Conservation (phyloP, 495 filamentous ascomycete genomes). For the Barbatosphaeria neglecta region DNA sequence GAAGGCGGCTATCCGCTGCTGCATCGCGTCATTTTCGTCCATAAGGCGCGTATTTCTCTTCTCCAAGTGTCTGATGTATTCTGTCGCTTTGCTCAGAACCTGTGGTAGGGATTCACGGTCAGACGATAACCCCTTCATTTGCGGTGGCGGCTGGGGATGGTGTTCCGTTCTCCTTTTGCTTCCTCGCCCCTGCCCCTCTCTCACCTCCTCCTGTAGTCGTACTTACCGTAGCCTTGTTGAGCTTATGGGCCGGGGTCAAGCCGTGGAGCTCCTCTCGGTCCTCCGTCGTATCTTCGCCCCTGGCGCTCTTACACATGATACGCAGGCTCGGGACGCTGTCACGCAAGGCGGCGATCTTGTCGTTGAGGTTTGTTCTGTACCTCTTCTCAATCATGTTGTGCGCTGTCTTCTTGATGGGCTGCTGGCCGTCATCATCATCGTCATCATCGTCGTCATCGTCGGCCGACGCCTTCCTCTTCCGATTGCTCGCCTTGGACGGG, state of each 20-base stretch:
- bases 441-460: constrained; percentile 37
- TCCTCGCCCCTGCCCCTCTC: background rate
- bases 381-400: constrained; percentile 98
- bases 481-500: constrained; percentile 33
- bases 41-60: constrained; percentile 71
- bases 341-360: constrained; percentile 85
- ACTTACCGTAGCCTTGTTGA: constrained; percentile 84
- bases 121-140: background rate
- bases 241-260: constrained; percentile 69
- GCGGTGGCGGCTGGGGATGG: background rate
- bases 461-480: constrained; percentile 54
- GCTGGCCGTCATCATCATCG: constrained; percentile 46
- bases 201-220: background rate
- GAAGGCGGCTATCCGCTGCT: constrained; percentile 54
- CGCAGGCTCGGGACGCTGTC: constrained; percentile 83
- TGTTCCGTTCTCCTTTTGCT: too few species aligned
- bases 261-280: constrained; percentile 72
- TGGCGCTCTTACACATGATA: constrained; percentile 55
- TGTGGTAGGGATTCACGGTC: constrained; percentile 12
- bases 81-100: constrained; percentile 83
- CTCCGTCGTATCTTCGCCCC: constrained; percentile 54
- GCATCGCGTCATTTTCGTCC: constrained; percentile 68
- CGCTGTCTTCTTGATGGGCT: constrained; percentile 83
- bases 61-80: constrained; percentile 90
- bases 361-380: constrained; percentile 91